Conservation (phyloP, 768 basidiomycete species). For the Tricholoma saponaceum region DNA sequence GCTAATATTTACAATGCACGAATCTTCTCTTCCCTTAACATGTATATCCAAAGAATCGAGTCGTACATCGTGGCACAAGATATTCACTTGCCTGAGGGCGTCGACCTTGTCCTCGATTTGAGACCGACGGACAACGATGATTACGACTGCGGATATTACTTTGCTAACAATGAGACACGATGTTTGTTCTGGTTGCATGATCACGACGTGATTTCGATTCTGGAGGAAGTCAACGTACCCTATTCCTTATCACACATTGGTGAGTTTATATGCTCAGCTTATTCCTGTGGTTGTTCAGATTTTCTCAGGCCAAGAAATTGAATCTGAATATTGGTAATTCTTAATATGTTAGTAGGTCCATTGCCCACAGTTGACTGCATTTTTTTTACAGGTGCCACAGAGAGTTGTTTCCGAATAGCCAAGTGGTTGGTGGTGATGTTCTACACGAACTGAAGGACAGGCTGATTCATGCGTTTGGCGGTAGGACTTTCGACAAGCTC, state of each 20-base stretch:
- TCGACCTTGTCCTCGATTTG: conserved; percentile 6
- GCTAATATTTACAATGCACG: no score
- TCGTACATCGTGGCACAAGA: no score
- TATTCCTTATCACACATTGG: conserved; percentile 1
- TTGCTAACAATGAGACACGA: conserved; percentile 1
- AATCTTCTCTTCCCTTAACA: no score
- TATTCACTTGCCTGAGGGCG: background rate
- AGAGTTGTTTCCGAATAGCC: conserved; percentile 3
- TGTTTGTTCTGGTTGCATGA: conserved; percentile 2
- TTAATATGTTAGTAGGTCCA: background rate
- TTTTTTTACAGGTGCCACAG: conserved; percentile 4
- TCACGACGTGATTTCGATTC: conserved; percentile 1
- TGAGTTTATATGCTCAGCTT: background rate
- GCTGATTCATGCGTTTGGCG: conserved; percentile 2
- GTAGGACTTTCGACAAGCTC: background rate
- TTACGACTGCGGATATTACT: conserved; percentile 4
- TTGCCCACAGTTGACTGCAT: background rate
- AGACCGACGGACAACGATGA: background rate
- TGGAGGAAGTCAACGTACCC: conserved; percentile 6
- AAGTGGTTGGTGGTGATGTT: background rate
- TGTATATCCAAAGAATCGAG: no score
- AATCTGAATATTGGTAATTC: conserved; percentile 8
- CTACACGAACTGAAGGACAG: conserved; percentile 3
- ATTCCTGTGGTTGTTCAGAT: no score
- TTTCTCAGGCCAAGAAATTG: background rate